These are phyloP conservation scores for Dillenia turbinata DNA, from an alignment of 164 flowering plant genomes.

Conservation along the genomic window DNA sequence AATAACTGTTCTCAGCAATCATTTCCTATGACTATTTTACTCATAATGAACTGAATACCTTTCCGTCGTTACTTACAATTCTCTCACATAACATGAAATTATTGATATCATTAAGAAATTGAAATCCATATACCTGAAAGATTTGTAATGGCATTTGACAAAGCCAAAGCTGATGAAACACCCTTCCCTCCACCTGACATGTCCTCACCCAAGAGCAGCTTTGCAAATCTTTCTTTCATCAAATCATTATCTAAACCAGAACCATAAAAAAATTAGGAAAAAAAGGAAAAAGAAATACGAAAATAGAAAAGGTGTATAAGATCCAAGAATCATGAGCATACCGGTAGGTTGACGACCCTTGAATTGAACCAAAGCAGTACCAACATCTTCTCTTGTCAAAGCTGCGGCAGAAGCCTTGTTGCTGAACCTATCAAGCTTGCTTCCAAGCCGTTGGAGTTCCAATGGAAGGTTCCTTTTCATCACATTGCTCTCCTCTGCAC, in stretches of 20 bases:
- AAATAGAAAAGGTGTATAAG: neutral
- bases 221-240: conserved; percentile 85
- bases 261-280: neutral
- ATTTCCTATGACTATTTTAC: too few relatives aligned
- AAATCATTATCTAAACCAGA: conserved; percentile 52
- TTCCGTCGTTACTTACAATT: too few relatives aligned
- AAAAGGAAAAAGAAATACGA: too few relatives aligned
- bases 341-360: conserved; percentile 24
- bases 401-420: conserved; percentile 24
- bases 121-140: conserved; percentile 52
- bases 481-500: conserved; percentile 16
- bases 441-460: conserved; percentile 21
- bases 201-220: conserved; percentile 90
- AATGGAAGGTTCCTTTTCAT: conserved; percentile 12
- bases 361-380: conserved; percentile 8
- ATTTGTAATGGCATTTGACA: conserved; percentile 92
- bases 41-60: too few relatives aligned
- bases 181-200: conserved; percentile 98
- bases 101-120: too few relatives aligned
- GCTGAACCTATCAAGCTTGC: conserved; percentile 8
- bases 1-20: neutral
- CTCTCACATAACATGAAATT: too few relatives aligned
- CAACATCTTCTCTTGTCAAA: conserved; percentile 11
- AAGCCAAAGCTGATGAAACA: conserved; percentile 87
- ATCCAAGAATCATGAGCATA: neutral